A percentile compares a stretch with the other conserved stretches of the same genome.
phyloP scores from a whole-genome alignment of 768 basidiomycete genomes.

The Podaxis mareebaensis region DNA sequence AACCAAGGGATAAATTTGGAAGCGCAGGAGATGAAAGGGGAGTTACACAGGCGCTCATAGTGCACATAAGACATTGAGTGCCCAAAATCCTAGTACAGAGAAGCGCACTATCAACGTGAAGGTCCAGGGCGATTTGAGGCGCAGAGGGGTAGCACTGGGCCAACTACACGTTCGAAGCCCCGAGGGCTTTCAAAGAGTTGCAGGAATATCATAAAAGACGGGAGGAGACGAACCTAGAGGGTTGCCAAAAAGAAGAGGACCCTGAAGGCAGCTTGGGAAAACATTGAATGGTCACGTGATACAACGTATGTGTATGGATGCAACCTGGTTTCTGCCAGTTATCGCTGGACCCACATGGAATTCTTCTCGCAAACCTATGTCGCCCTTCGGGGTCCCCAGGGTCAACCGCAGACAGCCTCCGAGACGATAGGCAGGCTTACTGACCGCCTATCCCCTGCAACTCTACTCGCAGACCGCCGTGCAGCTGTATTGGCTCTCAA shows the following conservation, averaged over 20 bases:
- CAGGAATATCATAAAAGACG: background rate
- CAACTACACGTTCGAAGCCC: background rate
- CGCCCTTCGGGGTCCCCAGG: constrained; percentile 81
- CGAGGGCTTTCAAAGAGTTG: background rate
- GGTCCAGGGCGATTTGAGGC: background rate
- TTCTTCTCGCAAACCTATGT: constrained; percentile 86
- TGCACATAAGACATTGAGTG: background rate
- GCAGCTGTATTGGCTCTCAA: constrained; percentile 94
- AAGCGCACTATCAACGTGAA: background rate
- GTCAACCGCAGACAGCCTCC: constrained; percentile 76
- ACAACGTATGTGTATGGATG: background rate
- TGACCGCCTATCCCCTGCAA: constrained; percentile 88
- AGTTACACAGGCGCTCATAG: background rate
- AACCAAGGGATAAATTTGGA: background rate
- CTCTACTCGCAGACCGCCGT: constrained; percentile 86
- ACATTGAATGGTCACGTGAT: constrained; percentile 1
- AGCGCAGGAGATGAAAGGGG: background rate
- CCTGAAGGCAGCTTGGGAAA: background rate
- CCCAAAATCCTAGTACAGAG: background rate
- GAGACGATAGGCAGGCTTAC: constrained; percentile 89
- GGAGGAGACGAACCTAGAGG: background rate
- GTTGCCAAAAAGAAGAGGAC: background rate
- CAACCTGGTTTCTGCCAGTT: background rate
- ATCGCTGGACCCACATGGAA: constrained; percentile 52
- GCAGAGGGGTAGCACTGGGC: background rate